Conservation (phyloP, 129 eudicot genomes). For the Flaveria sonorensis region DNA sequence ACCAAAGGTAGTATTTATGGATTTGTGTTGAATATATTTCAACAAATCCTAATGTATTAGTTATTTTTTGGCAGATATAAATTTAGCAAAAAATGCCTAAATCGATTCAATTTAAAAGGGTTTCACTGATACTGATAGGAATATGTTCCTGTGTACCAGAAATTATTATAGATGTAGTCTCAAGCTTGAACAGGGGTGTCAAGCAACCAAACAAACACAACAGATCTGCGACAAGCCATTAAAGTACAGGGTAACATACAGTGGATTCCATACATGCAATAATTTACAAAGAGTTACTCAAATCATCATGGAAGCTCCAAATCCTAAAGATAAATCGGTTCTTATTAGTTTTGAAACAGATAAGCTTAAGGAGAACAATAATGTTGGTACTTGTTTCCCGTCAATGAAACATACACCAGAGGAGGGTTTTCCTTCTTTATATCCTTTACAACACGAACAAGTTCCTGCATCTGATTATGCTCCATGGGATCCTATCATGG, state of each 20-base stretch:
- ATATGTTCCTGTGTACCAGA: conserved; percentile 5
- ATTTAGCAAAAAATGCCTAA: neutral
- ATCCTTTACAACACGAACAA: neutral
- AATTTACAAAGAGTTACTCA: conserved; percentile 29
- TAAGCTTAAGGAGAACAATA: neutral
- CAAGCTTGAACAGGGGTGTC: conserved; percentile 57
- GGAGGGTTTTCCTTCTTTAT: neutral
- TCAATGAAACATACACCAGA: neutral
- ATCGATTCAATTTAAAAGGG: neutral
- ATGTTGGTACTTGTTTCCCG: neutral
- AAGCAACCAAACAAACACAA: conserved; percentile 61
- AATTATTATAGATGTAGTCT: conserved; percentile 71
- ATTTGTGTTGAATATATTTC: neutral
- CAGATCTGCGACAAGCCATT: conserved; percentile 36
- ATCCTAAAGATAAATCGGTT: conserved; percentile 12
- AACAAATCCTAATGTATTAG: neutral
- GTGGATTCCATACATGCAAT: conserved; percentile 50
- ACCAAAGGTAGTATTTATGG: conserved; percentile 49
- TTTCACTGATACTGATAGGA: neutral
- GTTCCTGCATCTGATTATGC: neutral
- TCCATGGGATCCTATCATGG: neutral
- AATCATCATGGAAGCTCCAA: conserved; percentile 32
- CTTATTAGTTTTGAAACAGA: conserved; percentile 7
- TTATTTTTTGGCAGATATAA: neutral
- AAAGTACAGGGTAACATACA: conserved; percentile 48